Evolutionary conservation across 2,329 filamentous ascomycete species (phyloP).

Genomic region (Colletotrichum eleusines): DNA sequence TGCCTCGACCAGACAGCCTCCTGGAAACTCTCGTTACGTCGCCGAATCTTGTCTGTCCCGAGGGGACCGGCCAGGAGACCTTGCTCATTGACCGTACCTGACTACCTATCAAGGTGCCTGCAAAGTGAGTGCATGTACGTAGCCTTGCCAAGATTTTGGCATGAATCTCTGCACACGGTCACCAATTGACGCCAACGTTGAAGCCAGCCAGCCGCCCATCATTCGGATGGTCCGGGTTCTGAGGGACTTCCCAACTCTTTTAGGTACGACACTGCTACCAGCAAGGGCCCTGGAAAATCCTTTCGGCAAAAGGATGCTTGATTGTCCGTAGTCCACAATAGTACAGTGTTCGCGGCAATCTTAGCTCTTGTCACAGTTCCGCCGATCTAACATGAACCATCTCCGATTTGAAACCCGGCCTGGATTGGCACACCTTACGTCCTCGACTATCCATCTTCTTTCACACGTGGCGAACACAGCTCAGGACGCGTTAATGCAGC

Average conservation of each 20-base stretch:
- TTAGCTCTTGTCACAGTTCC: constrained; percentile 25
- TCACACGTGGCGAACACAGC: constrained; percentile 5
- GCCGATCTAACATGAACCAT: constrained; percentile 30
- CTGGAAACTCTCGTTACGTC: background rate
- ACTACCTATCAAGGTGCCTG: background rate
- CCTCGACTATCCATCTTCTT: background rate
- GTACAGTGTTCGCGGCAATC: background rate
- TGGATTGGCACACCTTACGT: constrained; percentile 1
- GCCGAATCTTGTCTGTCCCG: background rate
- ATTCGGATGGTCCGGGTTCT: constrained; percentile 14
- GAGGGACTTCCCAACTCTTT: background rate
- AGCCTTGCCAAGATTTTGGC: constrained; percentile 3
- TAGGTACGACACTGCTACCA: background rate
- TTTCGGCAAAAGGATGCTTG: constrained; percentile 17
- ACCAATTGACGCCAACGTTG: constrained; percentile 11
- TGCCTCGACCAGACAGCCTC: background rate
- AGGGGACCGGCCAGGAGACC: background rate
- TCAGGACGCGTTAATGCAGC: constrained; percentile 20
- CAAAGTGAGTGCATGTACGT: background rate
- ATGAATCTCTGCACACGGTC: constrained; percentile 4
- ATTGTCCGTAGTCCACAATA: background rate
- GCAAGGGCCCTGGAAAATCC: constrained; percentile 24
- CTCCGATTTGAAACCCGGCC: constrained; percentile 27
- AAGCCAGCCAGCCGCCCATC: background rate
- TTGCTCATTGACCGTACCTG: background rate